Conservation (phyloP, 306 rosid species). For the Cicer bijugum region DNA sequence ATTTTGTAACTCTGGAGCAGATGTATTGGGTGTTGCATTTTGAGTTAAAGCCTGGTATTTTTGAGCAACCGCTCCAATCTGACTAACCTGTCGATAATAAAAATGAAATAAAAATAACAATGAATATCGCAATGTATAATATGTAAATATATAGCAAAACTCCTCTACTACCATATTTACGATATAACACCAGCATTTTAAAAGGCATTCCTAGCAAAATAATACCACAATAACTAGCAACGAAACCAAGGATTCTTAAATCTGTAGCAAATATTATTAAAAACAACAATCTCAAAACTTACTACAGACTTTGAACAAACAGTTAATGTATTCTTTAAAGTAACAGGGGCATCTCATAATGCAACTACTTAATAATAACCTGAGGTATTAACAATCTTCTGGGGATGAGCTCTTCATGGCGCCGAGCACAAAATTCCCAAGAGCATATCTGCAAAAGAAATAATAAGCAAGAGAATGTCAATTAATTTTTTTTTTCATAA, state of each 20-base stretch:
- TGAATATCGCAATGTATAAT: slow-evolving; percentile 31
- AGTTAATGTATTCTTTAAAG: slow-evolving; percentile 28
- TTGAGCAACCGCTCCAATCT: slow-evolving; percentile 94
- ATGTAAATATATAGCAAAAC: slow-evolving; percentile 7
- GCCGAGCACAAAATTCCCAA: slow-evolving; percentile 99
- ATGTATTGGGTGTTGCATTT: slow-evolving; percentile 80
- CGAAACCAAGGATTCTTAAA: slow-evolving; percentile 17
- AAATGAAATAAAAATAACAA: slow-evolving; percentile 22
- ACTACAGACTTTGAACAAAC: slow-evolving; percentile 8
- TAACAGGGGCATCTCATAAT: slow-evolving; percentile 35
- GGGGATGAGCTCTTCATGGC: slow-evolving; percentile 98
- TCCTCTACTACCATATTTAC: not conserved
- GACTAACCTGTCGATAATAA: slow-evolving; percentile 72
- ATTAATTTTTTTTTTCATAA: slow-evolving; percentile 24
- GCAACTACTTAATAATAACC: slow-evolving; percentile 56
- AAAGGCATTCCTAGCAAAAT: slow-evolving; percentile 15
- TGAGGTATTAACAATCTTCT: slow-evolving; percentile 93
- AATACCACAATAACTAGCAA: slow-evolving; percentile 26
- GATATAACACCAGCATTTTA: slow-evolving; percentile 25
- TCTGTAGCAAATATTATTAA: slow-evolving; percentile 6
- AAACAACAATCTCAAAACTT: slow-evolving; percentile 31
- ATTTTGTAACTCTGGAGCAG: slow-evolving; percentile 89
- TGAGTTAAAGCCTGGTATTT: slow-evolving; percentile 94
- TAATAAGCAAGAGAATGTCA: slow-evolving; percentile 26
- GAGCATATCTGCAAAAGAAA: slow-evolving; percentile 78